Base-by-base conservation (phyloP, 176 grass and related monocot species). In the Ampelocalamus luodianensis region DNA sequence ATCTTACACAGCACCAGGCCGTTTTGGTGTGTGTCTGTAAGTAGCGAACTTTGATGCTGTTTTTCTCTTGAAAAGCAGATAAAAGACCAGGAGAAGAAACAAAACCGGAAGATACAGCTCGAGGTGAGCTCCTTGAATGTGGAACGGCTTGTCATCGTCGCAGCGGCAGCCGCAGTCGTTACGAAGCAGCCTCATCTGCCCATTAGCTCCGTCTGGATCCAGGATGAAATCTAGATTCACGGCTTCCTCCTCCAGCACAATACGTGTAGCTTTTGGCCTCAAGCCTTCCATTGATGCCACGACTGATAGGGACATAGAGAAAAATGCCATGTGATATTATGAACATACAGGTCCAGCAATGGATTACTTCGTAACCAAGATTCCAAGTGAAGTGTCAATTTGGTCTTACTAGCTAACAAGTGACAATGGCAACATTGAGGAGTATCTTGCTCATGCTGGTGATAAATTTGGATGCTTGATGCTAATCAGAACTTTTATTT, bases 161-260 rank as follows among this genome's bases (percentile, higher is more conserved):
- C 89, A 93, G 27, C 7, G 55, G 87, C 91, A 95, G 13, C 56
- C 75, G 0, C 36, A 83, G 79, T 81, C 68, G 0, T 83, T 77
- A 17, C 1, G 43, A 10, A 58, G 45, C 13, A 67, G 3, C 77
- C 80, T 39, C 27, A 34, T 66, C 27, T 75, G 76, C 38, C 5
- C 65, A 20, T 38, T 12, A 10, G 69, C 24, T 80, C 59, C 5
- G 2, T 88, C 67, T 49, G 77, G 96, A 38, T 80, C 92, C 60
- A 98, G 42, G 77, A 98, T 93, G 87, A 98, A 98, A 85, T 98
- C 96, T 74, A 98, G 74, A 46, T 54, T 92, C 55, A 76, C 74
- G 0, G 82, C 87, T 73, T 85, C 85, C n/a, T 87, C 76, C 24
- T 76, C 89, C 29, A 93, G 44, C 49, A 90, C 39, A 79, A 95